These are phyloP conservation scores for Paxillus ammoniavirescens DNA, from an alignment of 768 basidiomycete species.

Conservation along the genomic window DNA sequence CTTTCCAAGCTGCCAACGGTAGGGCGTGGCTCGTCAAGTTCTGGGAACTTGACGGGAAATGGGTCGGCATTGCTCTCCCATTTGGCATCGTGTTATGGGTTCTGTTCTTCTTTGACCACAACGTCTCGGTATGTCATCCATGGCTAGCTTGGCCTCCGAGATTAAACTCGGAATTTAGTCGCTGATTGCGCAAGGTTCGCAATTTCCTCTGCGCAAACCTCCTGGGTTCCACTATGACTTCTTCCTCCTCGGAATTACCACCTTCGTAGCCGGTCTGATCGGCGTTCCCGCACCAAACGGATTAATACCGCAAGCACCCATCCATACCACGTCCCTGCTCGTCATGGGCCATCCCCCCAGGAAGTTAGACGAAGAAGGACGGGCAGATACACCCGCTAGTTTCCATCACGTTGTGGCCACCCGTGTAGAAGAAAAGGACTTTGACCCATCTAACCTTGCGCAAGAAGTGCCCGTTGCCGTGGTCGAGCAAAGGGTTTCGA, in stretches of 20 bases:
- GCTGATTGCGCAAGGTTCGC: constrained; percentile 86
- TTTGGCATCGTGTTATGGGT: constrained; percentile 90
- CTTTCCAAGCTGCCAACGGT: constrained; percentile 70
- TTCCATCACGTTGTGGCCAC: background rate
- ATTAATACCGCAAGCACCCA: constrained; percentile 84
- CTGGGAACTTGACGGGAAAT: constrained; percentile 85
- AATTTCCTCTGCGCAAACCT: constrained; percentile 88
- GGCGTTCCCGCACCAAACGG: constrained; percentile 88
- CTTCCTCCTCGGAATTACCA: constrained; percentile 87
- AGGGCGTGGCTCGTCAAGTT: constrained; percentile 84
- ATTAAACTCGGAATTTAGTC: constrained; percentile 47
- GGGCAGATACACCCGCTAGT: background rate
- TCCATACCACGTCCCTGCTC: constrained; percentile 84
- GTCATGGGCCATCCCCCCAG: constrained; percentile 53
- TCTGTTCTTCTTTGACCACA: constrained; percentile 94
- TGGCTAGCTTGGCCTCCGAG: background rate
- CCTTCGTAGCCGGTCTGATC: constrained; percentile 84
- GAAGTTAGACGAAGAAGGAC: constrained; percentile 39
- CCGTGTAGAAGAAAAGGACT: constrained; percentile 24
- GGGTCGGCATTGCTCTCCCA: constrained; percentile 86
- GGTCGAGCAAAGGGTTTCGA: constrained; percentile 92
- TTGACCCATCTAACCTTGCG: constrained; percentile 8
- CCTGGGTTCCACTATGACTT: constrained; percentile 88
- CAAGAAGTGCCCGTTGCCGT: constrained; percentile 66
- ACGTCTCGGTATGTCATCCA: constrained; percentile 67